Base-by-base conservation (phyloP, 225 moss, liverwort and hornwort genomes). In the Straminergon stramineum region DNA sequence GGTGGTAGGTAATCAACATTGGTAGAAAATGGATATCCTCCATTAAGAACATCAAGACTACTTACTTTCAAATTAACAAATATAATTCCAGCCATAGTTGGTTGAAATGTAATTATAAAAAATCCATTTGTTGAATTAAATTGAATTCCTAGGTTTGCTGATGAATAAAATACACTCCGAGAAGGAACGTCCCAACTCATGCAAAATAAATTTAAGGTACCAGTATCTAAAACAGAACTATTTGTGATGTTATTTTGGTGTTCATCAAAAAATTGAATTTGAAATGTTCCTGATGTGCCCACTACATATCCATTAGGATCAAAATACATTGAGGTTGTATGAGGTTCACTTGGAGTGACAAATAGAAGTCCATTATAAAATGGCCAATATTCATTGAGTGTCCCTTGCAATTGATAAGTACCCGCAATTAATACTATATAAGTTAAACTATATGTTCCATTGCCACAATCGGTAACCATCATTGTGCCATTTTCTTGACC, bases 181-280 rank as follows among this genome's bases (percentile, higher is more conserved):
- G 91, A 56, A 69, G 87, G 92, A 48, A 90, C 27, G 26, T 93
- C 91, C 83, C 84, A 88, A 75, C 93, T 94, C 69, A 92, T 90
- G 34, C 53, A 91, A 41, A 85, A 86, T 71, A 95, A 85, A 22
- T 60, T 80, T 28, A 95, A 85, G 5, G 83, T 86, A 58, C 79
- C 89, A 39, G 83, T 91, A n/a, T 94, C 88, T 37, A 94, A 82
- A 61, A 91, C 9, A 62, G 91, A 89, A 76, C 75, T 92, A 66
- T 89, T 22, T 3, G 86, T 90, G 12, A 94, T 92, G 48, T 94
- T 91, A 58, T 94, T 95, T 41, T 76, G 78, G 37, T 94, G 89
- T 55, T 87, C 90, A 79, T 95, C 95, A 84, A 93, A 95, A 62
- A 90, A 87, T 69, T 95, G 94, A 52, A 94, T 93, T 88, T 92